Evolutionary conservation across 2,329 filamentous ascomycete species (phyloP), one percentile per base, ranked within the genome.

Genomic region (Penicillium sp.): DNA sequence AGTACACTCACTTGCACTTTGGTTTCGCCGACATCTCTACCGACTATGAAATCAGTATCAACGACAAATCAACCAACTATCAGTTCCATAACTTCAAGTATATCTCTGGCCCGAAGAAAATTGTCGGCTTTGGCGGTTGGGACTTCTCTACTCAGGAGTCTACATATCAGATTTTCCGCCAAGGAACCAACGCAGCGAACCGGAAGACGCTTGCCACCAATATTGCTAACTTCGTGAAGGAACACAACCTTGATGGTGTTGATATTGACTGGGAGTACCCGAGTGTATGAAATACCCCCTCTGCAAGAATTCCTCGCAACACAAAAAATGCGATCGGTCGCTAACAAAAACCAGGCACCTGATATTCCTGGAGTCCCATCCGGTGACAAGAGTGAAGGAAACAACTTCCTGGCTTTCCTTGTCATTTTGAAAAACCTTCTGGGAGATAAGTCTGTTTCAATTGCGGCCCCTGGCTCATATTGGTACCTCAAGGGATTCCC

Each of bases 71-170:
- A 11, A 18, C 31, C n/a, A 9, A 45, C 11, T 16, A 34, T 13
- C 43, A 45, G n/a, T 34, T 45, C 11, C 4, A 21, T 21, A 21
- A 22, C 3, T 45, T 34, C 14, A 21, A 22, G 16, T 11, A 46
- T 10, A 36, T 46, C 44, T 36, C 44, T 38, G 36, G 36, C n/a
- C 36, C 36, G 11, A 75, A 78, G 55, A 62, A 59, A n/a, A 74
- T 81, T 36, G 27, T 80, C 8, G 73, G 74, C 0, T 73, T 80
- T 57, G 77, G 77, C 18, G 78, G 78, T 24, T 79, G 78, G 78
- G 65, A 62, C 18, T 74, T 75, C 54, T 76, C 71, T 1, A 79
- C 77, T 0, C 62, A 67, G 1, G 64, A 70, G 0, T 62, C 48
- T 4, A 76, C 74, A 0, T 77, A 71, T 51, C 34, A 51, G 16